phyloP scores from a whole-genome alignment of 495 filamentous ascomycete species.

The Filosporella fistucella region DNA sequence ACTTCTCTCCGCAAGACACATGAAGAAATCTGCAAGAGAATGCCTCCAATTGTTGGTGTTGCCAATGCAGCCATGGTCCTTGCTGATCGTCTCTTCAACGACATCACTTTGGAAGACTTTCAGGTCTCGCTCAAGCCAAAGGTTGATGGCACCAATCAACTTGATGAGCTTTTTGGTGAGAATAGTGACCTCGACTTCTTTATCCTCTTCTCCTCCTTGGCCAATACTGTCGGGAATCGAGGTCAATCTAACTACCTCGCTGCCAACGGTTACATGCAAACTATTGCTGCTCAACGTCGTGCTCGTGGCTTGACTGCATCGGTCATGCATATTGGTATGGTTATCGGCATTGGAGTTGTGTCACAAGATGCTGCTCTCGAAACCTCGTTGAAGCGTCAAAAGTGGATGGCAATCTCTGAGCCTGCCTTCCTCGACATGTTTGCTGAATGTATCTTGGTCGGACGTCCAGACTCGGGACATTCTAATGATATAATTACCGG shows the following conservation, averaged over 20 bases:
- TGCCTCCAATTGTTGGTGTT: conserved; percentile 41
- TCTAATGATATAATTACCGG: too few relatives aligned
- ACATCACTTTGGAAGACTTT: conserved; percentile 32
- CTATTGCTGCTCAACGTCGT: conserved; percentile 27
- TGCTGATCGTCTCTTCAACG: conserved; percentile 31
- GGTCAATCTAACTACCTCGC: conserved; percentile 48
- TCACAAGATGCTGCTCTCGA: too few relatives aligned
- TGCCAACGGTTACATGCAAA: conserved; percentile 43
- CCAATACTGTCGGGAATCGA: conserved; percentile 40
- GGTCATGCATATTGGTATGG: conserved; percentile 51
- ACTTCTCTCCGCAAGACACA: conserved; percentile 6
- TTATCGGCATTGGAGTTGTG: too few relatives aligned
- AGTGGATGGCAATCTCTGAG: conserved; percentile 52
- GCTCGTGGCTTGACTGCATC: conserved; percentile 23
- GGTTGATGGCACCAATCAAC: conserved; percentile 29
- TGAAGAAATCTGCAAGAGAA: conserved; percentile 6
- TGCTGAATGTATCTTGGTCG: conserved; percentile 45
- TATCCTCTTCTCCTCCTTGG: conserved; percentile 47
- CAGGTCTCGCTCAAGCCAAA: conserved; percentile 32
- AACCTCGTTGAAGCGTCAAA: too few relatives aligned
- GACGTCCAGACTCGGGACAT: too few relatives aligned
- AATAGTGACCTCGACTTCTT: conserved; percentile 50
- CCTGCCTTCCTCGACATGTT: conserved; percentile 57
- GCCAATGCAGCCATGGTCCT: conserved; percentile 46
- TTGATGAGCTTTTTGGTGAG: conserved; percentile 33